Evolutionary conservation across 2,329 filamentous ascomycete species (phyloP).

Genomic region (Ophioceras dolichostomum): DNA sequence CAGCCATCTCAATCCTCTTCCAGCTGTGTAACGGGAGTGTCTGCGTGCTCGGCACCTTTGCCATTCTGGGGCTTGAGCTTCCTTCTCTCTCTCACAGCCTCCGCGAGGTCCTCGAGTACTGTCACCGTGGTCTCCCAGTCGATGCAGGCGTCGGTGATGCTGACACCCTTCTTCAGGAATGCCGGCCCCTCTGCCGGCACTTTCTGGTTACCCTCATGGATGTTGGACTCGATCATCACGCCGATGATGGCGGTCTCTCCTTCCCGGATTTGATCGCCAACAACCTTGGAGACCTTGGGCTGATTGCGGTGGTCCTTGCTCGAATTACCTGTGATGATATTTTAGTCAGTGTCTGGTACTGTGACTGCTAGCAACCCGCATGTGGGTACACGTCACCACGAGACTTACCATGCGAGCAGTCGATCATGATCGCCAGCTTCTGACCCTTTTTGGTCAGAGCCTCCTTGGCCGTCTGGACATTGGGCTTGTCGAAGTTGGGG

Average conservation of each 20-base stretch:
- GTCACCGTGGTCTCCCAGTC: constrained; percentile 80
- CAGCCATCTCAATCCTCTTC: constrained; percentile 43
- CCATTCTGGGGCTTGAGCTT: constrained; percentile 27
- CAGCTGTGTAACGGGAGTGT: constrained; percentile 24
- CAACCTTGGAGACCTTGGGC: constrained; percentile 73
- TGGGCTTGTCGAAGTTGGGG: constrained; percentile 86
- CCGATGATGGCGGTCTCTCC: constrained; percentile 85
- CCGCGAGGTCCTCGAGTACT: constrained; percentile 70
- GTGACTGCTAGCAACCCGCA: no score
- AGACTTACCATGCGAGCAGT: constrained; percentile 88
- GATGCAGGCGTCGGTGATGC: constrained; percentile 96
- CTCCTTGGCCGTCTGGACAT: constrained; percentile 69
- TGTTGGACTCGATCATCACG: constrained; percentile 98
- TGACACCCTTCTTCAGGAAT: constrained; percentile 75
- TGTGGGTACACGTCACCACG: background rate
- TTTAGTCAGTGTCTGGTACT: background rate
- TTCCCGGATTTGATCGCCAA: constrained; percentile 75
- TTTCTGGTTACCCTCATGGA: constrained; percentile 84
- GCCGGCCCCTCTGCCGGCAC: constrained; percentile 71
- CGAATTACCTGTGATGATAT: constrained; percentile 59
- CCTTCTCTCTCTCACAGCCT: constrained; percentile 68
- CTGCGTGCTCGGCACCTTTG: constrained; percentile 15
- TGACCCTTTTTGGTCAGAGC: constrained; percentile 65
- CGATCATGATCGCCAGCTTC: constrained; percentile 77
- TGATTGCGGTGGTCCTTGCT: constrained; percentile 97